Conservation (phyloP, 2,329 filamentous ascomycete genomes). For the Malbranchea zuffiana region DNA sequence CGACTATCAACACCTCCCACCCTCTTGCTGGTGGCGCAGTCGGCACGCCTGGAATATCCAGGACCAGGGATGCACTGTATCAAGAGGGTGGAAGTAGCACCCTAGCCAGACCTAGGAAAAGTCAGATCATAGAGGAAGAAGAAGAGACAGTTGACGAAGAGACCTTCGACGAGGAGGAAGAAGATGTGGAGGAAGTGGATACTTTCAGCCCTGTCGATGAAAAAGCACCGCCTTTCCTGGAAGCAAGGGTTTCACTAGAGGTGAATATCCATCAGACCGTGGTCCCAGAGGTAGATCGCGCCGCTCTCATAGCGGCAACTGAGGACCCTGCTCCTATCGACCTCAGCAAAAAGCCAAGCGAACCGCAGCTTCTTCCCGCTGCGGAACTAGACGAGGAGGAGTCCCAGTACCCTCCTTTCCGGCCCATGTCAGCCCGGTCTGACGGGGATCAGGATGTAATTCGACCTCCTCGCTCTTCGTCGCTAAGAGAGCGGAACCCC, state of each 20-base stretch:
- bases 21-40: slow-evolving; percentile 26
- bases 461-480: slow-evolving; percentile 32
- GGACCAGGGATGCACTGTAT: slow-evolving; percentile 19
- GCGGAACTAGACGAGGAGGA: slow-evolving; percentile 13
- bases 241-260: slow-evolving; percentile 19
- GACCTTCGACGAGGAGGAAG: slow-evolving; percentile 21
- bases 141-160: slow-evolving; percentile 24
- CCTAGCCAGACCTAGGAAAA: slow-evolving; percentile 26
- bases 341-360: slow-evolving; percentile 4
- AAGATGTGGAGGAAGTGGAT: slow-evolving; percentile 34
- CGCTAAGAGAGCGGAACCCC: slow-evolving; percentile 18
- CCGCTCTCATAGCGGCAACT: neutral
- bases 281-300: neutral
- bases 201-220: slow-evolving; percentile 28
- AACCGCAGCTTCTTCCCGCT: slow-evolving; percentile 13
- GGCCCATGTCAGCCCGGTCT: slow-evolving; percentile 26
- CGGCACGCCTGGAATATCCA: slow-evolving; percentile 25
- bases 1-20: slow-evolving; percentile 32
- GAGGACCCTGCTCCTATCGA: neutral
- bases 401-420: slow-evolving; percentile 21
- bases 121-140: slow-evolving; percentile 37
- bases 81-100: slow-evolving; percentile 17
- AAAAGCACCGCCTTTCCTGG: slow-evolving; percentile 7
- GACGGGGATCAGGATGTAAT: slow-evolving; percentile 19
- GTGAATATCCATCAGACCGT: slow-evolving; percentile 7